These are phyloP conservation scores for Dissophora ornata DNA, from an alignment of 192 early-diverging fungal genomes.

Conservation along the genomic window DNA sequence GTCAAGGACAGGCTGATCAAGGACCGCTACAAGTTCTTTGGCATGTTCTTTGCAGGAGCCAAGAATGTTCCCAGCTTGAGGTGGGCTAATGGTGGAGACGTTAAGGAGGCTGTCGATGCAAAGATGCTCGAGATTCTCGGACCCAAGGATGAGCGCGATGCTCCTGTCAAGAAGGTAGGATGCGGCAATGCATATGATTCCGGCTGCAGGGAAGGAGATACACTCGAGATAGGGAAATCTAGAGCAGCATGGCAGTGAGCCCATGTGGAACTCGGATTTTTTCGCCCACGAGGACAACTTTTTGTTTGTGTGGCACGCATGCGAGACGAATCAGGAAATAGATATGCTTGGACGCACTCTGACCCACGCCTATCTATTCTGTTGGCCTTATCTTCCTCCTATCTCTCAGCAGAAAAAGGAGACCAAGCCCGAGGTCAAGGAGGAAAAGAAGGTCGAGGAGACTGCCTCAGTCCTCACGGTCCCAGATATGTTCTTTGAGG, in stretches of 20 bases:
- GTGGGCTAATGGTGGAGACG: constrained; percentile 90
- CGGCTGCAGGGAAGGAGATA: too few relatives aligned
- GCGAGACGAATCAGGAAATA: not conserved
- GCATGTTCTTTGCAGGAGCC: constrained; percentile 78
- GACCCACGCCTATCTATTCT: too few relatives aligned
- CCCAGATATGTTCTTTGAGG: constrained; percentile 88
- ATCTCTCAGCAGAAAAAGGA: constrained; percentile 69
- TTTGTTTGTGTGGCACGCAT: too few relatives aligned
- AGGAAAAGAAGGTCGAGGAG: constrained; percentile 42
- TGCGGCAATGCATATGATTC: too few relatives aligned
- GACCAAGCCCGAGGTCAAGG: constrained; percentile 59
- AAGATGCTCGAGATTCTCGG: constrained; percentile 89
- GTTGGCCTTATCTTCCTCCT: too few relatives aligned
- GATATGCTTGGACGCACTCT: too few relatives aligned
- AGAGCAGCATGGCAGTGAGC: not conserved
- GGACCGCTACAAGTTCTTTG: constrained; percentile 89
- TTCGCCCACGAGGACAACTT: constrained; percentile 16
- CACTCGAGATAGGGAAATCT: constrained; percentile 24
- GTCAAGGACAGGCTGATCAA: constrained; percentile 77
- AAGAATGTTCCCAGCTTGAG: constrained; percentile 74
- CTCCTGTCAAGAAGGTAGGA: constrained; percentile 60
- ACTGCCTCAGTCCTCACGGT: too few relatives aligned
- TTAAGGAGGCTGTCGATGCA: constrained; percentile 91
- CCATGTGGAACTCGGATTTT: not conserved
- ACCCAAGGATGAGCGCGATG: constrained; percentile 98